Evolutionary conservation across 2,329 filamentous ascomycete genomes (phyloP), one percentile per base, ranked within the genome.

Genomic region (Seiridium unicorne): DNA sequence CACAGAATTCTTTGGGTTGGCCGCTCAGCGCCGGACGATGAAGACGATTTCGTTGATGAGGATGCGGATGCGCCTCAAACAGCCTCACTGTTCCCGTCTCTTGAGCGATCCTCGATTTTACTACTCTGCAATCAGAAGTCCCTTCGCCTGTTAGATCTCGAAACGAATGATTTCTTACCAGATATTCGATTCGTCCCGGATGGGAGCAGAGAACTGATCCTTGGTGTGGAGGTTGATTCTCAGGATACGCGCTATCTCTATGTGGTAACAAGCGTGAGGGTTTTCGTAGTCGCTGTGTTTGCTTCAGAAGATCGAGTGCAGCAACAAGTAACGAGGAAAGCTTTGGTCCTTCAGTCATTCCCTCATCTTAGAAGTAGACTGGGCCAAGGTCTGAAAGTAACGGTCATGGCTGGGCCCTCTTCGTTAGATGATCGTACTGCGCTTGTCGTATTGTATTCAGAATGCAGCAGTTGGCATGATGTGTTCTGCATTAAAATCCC

Each of bases 41-140:
- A 66, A 62, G 67, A 71, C n/a, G 67, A 78, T 8, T 72, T 73
- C 49, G 64, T 75, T 4, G 73, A 79, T 59, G 72, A 73, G 7
- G 70, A 73, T 46, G 64, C 63, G 8, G 55, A 66, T 32, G 59
- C 59, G 9, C 59, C 58, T 34, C 55, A 65, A 46, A 49, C 61
- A 11, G 64, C 60, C 57, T 63, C 47, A 66, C 73, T 64, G 26
- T 69, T 67, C 55, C 61, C 67, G 31, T 62, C 65, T 38, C 79
- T 84, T 63, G 77, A 60, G 81, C 81, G 81, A 82, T 92, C 53
- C 69, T 92, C 60, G 83, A 89, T 66, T 68, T 87, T 76, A 35
- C 60, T 76, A 32, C 51, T 75, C 35, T 69, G 65, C 62, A 73
- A 68, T 54, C 62, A 63, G 10, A 68, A 68, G 38, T 48, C 70